Base-by-base conservation (phyloP, 2,329 filamentous ascomycete species). In the Ophiostoma angusticollis region DNA sequence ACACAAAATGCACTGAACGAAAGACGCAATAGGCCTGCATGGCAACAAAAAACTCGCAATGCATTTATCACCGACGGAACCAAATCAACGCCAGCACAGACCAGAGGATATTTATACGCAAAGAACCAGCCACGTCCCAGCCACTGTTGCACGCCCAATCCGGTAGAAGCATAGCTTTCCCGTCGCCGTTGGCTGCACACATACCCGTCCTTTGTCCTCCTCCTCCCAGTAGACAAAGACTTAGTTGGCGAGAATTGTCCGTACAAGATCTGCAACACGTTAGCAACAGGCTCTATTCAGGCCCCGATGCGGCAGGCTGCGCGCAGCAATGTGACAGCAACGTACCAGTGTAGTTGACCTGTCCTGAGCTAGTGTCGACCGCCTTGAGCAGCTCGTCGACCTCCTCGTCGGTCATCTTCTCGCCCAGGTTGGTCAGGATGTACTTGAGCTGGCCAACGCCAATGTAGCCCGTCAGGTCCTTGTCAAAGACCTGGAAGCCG, bases 391-490 rank as follows among this genome's bases (percentile, higher is more conserved):
- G 73, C 72, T 98, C 91, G 60, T 96, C 89, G 35, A 98, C 91
- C 70, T 98, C 91, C 48, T 96, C 91, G 54, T 98, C 89, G 45
- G 82, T 84, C 86, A 98, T 95, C 73, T 96, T 96, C 79, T 98
- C 91, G 54, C 91, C 91, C 53, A 98, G 66, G 60, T 96, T 96
- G 41, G 91, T 98, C 55, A 98, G 66, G 59, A 98, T 89, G 67
- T 98, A 98, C 65, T 93, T 84, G 61, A 98, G 74, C 67, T 98
- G 91, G 42, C 91, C 91, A 48, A 96, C 89, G 41, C 89, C 91
- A 58, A 98, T 96, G 63, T 87, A 95, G 37, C 91, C 91, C 44
- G 86, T 94, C 77, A 94, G 82, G 60, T 98, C 91, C 67, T 98
- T 98, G 66, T 98, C 91, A 54, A 98, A 98, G 39, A 98, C 91